Conservation (phyloP, 371 early-diverging fungal genomes). For the Mortierella sp. region DNA sequence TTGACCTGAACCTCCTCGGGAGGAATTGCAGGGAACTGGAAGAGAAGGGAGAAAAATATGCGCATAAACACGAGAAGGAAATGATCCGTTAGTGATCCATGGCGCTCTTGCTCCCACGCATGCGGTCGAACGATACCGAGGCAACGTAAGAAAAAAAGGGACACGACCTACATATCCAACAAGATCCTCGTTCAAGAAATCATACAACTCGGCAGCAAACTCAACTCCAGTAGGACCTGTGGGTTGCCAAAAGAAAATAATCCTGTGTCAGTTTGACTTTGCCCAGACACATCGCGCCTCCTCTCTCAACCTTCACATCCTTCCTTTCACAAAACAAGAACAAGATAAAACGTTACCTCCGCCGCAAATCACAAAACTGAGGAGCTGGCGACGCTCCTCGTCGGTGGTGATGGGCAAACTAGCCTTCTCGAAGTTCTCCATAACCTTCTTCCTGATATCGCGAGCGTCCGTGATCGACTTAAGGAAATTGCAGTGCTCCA, state of each 20-base stretch:
- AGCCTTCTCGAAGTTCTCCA: constrained; percentile 89
- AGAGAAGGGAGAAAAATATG: background rate
- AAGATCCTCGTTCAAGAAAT: constrained; percentile 88
- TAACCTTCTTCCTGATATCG: constrained; percentile 74
- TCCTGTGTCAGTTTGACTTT: background rate
- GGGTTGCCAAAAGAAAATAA: constrained; percentile 28
- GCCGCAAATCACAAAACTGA: constrained; percentile 90
- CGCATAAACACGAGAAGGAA: background rate
- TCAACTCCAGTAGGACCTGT: constrained; percentile 84
- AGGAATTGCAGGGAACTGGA: constrained; percentile 70
- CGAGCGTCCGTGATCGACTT: constrained; percentile 84
- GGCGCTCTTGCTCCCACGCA: background rate
- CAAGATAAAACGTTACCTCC: constrained; percentile 71
- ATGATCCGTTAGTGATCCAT: background rate
- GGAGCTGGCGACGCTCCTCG: constrained; percentile 81
- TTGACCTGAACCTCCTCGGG: constrained; percentile 76
- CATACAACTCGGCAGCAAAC: constrained; percentile 88
- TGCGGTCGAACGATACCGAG: background rate
- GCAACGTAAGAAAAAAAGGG: background rate
- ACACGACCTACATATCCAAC: constrained; percentile 68
- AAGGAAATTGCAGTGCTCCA: constrained; percentile 77
- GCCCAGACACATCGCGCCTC: no score
- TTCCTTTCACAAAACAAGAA: background rate
- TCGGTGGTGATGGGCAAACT: constrained; percentile 78
- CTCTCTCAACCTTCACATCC: background rate